These are phyloP conservation scores for Komagataella pastoris DNA, from an alignment of 805 yeast genomes.

Conservation along the genomic window DNA sequence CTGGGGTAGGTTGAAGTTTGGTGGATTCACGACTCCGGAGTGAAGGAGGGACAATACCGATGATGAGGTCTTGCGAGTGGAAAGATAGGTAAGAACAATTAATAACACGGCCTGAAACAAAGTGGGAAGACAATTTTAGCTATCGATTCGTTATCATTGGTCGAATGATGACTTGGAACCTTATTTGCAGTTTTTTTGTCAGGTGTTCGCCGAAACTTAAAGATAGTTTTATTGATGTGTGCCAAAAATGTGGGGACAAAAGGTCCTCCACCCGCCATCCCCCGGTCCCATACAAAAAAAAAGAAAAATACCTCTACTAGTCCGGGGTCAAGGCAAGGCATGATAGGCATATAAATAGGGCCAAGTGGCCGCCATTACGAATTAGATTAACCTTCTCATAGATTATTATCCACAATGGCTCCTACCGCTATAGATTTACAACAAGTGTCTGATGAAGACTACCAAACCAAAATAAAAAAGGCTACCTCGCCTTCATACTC, in stretches of 20 bases:
- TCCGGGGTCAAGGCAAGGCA: neutral
- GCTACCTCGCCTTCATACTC: conserved; percentile 14
- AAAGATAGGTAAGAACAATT: neutral
- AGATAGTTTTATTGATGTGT: neutral
- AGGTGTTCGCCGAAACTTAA: neutral
- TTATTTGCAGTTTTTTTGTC: neutral
- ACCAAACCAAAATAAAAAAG: neutral
- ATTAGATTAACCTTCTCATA: neutral
- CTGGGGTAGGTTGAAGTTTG: neutral
- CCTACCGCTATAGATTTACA: conserved; percentile 24
- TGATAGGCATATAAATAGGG: neutral
- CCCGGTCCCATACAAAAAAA: neutral
- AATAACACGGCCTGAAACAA: neutral
- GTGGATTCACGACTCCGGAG: neutral
- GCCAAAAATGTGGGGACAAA: neutral
- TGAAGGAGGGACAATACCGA: neutral
- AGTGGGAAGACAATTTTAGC: neutral
- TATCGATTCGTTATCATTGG: neutral
- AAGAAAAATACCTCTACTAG: neutral
- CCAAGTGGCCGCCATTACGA: neutral
- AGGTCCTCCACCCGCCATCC: neutral
- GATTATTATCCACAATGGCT: conserved; percentile 14
- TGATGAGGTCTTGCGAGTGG: neutral
- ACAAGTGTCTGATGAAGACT: conserved; percentile 1
- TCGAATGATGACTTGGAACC: neutral